Percentiles rank a stretch among this genome's conserved stretches.
These are phyloP conservation scores for Penicillium digitatum DNA, from an alignment of 2,329 filamentous ascomycete genomes.

Conservation along the genomic window DNA sequence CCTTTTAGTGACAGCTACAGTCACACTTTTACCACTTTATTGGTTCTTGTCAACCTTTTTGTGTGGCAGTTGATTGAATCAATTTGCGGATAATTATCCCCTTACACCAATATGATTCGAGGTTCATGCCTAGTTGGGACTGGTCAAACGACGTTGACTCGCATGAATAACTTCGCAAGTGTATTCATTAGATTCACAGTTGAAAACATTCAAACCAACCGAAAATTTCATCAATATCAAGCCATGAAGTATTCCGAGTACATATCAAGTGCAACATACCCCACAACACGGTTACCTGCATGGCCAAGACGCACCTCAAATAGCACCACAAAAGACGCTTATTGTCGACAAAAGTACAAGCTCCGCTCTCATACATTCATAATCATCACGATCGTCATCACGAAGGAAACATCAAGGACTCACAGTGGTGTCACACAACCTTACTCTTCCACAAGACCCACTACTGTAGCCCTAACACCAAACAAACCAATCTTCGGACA, in stretches of 20 bases:
- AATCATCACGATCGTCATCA: not conserved
- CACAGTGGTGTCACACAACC: too few relatives aligned
- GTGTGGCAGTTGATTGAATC: too few relatives aligned
- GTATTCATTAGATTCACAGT: too few relatives aligned
- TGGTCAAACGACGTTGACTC: not conserved
- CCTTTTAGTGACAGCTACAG: too few relatives aligned
- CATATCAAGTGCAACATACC: not conserved
- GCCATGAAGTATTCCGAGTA: not conserved
- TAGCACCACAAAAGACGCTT: not conserved
- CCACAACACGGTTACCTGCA: not conserved
- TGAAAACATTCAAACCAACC: not conserved
- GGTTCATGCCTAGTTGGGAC: too few relatives aligned
- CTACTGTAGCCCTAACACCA: slow-evolving; percentile 17
- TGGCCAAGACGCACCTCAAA: not conserved
- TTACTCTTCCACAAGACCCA: slow-evolving; percentile 14
- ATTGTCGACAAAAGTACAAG: not conserved
- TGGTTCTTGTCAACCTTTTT: too few relatives aligned
- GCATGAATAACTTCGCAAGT: not conserved
- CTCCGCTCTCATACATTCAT: not conserved
- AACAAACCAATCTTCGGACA: slow-evolving; percentile 14
- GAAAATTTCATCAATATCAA: not conserved
- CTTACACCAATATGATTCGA: too few relatives aligned
- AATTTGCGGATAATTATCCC: too few relatives aligned
- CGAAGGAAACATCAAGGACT: too few relatives aligned
- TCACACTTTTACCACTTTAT: too few relatives aligned